Base-by-base conservation (phyloP, 2,329 filamentous ascomycete genomes). In the Monosporascus sp. region DNA sequence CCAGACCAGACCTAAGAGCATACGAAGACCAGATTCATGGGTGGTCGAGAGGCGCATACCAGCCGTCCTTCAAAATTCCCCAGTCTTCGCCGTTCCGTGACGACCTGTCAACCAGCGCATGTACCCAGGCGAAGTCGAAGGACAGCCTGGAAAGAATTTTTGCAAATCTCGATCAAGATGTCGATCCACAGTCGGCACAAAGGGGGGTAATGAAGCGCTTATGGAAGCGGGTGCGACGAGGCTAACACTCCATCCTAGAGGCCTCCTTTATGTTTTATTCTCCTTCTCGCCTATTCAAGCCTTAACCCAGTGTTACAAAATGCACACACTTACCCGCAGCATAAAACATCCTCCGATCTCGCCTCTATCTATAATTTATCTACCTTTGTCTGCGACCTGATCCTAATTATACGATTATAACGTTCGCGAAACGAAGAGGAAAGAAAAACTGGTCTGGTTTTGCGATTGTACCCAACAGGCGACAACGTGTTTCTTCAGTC, bases 1-100 rank as follows among this genome's bases (percentile, higher is more conserved):
- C 94, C 3, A 80, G 92, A 47, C 89, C 91, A 0, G 93, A 97
- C 66, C 78, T 97, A 47, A 85, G 91, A 42, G 85, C 86, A 5
- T 78, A 85, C 57, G 88, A 93, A 56, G 83, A 86, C 11, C 78
- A 85, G 55, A 78, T 89, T 17, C 89, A 91, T 62, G 84, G 84
- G 42, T 89, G 85, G 83, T 82, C 86, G 62, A 73, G 73, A 34
- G 60, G 62, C 38, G 63, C 53, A n/a, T 54, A 61, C 18, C 64
- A 68, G 68, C 54, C 60, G 54, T 42, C 59, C 53, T 59, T 39
- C 60, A 73, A 58, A 69, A 49, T 51, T 27, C 61, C 62, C 3
- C 63, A 61, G 46, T 47, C 60, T 37, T 45, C 60, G 6, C 58
- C 59, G 20, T 56, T 62, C 2, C 66, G 67, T 36, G 69, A 72